phyloP scores from a whole-genome alignment of 2,329 filamentous ascomycete species.

The Talaromyces albobiverticillius region DNA sequence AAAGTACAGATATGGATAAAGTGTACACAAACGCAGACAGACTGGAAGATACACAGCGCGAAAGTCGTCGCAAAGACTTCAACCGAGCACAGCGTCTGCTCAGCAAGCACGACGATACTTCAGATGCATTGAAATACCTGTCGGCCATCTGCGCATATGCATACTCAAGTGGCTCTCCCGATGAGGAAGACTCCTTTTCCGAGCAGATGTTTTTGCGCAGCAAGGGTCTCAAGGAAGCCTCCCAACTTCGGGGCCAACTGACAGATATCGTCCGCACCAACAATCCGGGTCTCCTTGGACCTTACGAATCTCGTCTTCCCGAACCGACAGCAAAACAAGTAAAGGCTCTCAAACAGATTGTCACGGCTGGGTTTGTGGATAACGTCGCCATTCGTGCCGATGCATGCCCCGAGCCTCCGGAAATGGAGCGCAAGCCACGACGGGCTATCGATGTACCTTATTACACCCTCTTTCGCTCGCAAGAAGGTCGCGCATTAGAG shows the following conservation, averaged over 20 bases:
- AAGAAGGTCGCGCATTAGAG: slow-evolving; percentile 43
- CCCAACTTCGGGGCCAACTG: slow-evolving; percentile 78
- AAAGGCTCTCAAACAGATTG: slow-evolving; percentile 82
- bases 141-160: slow-evolving; percentile 86
- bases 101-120: slow-evolving; percentile 73
- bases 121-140: slow-evolving; percentile 86
- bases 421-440: slow-evolving; percentile 65
- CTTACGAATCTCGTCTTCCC: slow-evolving; percentile 52
- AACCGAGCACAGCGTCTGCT: slow-evolving; percentile 76
- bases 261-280: slow-evolving; percentile 75
- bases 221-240: slow-evolving; percentile 83
- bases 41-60: slow-evolving; percentile 66
- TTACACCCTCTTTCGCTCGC: slow-evolving; percentile 73
- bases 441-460: slow-evolving; percentile 94
- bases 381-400: slow-evolving; percentile 91
- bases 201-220: slow-evolving; percentile 77
- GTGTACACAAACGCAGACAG: slow-evolving; percentile 64
- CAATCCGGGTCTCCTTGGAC: slow-evolving; percentile 51
- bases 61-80: slow-evolving; percentile 62
- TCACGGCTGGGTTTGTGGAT: slow-evolving; percentile 89
- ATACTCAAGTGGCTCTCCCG: slow-evolving; percentile 52
- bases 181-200: slow-evolving; percentile 67
- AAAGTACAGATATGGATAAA: slow-evolving; percentile 34
- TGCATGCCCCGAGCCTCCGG: slow-evolving; percentile 70
- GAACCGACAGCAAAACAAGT: slow-evolving; percentile 66